Evolutionary conservation across 352 stramenopile species (phyloP), one percentile per base, ranked within the genome.

Genomic region (Phytophthora hibernalis): DNA sequence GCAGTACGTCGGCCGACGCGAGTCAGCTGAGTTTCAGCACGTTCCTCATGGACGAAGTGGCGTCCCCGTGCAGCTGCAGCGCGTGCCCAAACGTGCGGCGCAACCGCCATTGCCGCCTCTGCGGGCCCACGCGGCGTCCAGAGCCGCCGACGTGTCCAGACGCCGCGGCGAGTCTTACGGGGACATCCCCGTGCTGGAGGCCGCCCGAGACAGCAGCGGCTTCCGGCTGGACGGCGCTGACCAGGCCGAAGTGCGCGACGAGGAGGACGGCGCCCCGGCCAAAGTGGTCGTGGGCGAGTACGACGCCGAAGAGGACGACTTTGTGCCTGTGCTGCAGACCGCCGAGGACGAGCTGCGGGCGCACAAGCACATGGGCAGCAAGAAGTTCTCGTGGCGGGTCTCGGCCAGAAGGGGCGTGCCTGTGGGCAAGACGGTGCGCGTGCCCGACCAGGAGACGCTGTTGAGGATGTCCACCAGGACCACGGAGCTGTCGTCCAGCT

Each of bases 111-210:
- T 76, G 7, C 61, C 66, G 1, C 68, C 65, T 18, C 24, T 76
- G 8, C 42, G 62, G 37, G 50, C 65, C 11, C 54, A 74, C 42
- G 54, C 18, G 28, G 21, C 55, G 12, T 9, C 58, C 11, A 45
- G 33, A 50, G 35, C 38, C 18, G 21, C 68, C 8, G 16, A 5
- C 24, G 35, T 35, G 38, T 33, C 49, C 31, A 50, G 38, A 66
- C 51, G 44, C 24, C 64, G 64, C 10, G 40, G 49, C n/a, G 60
- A 22, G 24, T 61, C 65, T 20, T 72, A 85, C 33, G 78, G 82
- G 38, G 85, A 93, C 51, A 92, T 93, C 35, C 85, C 85, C 5
- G 85, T 93, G 54, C 59, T 93, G 18, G 85, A 92, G 48, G 71
- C 71, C 31, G 61, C 56, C 44, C 31, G 71, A 60, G 71, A 76